phyloP scores from a whole-genome alignment of 2,329 filamentous ascomycete genomes.

The Colletotrichum lini region DNA sequence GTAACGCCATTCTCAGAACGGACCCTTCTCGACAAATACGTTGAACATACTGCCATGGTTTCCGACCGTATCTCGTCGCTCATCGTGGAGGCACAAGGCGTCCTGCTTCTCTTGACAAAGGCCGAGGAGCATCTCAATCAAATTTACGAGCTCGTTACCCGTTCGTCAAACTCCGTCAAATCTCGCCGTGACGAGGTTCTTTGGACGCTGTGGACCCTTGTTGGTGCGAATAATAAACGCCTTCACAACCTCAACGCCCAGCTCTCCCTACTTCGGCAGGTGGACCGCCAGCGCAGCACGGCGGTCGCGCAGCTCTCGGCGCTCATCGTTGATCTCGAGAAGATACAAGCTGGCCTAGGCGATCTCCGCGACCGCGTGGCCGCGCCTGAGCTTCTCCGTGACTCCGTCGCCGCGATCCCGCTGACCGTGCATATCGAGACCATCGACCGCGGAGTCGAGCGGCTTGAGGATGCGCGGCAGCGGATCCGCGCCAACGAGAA shows the following conservation, averaged over 20 bases:
- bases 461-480: conserved; percentile 75
- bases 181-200: conserved; percentile 76
- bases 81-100: conserved; percentile 78
- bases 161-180: conserved; percentile 72
- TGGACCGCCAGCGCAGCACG: conserved; percentile 75
- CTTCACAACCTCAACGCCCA: conserved; percentile 75
- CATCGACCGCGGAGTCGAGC: conserved; percentile 80
- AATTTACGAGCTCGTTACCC: conserved; percentile 78
- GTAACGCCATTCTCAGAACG: conserved; percentile 68
- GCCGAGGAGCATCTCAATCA: conserved; percentile 79
- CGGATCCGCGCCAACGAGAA: conserved; percentile 72
- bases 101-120: conserved; percentile 75
- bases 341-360: conserved; percentile 78
- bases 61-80: conserved; percentile 78
- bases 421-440: conserved; percentile 82
- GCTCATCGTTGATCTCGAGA: conserved; percentile 80
- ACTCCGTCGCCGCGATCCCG: conserved; percentile 66
- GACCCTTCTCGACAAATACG: conserved; percentile 79
- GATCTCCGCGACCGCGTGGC: conserved; percentile 80
- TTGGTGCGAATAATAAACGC: conserved; percentile 77
- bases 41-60: conserved; percentile 78
- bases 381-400: conserved; percentile 72
- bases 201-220: conserved; percentile 79
- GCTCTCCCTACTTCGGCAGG: conserved; percentile 74
- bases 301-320: conserved; percentile 79